A percentile compares a stretch with the other conserved stretches of the same genome.
These are phyloP conservation scores for Solanum medicagineum DNA, from an alignment of 257 asterid genomes.

Conservation along the genomic window DNA sequence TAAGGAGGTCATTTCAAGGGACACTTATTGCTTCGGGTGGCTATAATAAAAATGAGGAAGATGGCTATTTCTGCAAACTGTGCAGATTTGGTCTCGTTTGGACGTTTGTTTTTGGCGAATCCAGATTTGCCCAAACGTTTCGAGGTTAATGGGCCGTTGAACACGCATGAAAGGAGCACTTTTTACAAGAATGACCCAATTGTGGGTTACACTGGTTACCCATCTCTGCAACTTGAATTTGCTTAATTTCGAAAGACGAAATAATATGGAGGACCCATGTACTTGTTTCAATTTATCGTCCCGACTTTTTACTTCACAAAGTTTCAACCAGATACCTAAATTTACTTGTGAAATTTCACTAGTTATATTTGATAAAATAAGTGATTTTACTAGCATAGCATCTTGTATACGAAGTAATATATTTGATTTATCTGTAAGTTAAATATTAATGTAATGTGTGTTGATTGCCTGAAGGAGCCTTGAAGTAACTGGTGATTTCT, in stretches of 20 bases:
- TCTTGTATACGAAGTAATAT: no score
- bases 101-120: conserved; percentile 38
- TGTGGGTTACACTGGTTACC: conserved; percentile 66
- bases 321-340: no score
- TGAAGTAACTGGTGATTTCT: no score
- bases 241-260: background rate
- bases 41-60: background rate
- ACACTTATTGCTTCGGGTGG: conserved; percentile 24
- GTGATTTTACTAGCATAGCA: no score
- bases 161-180: conserved; percentile 35
- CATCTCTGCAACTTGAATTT: conserved; percentile 28
- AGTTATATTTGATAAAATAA: no score
- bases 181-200: conserved; percentile 53
- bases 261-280: background rate
- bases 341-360: no score
- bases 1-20: conserved; percentile 29
- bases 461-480: no score
- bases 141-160: conserved; percentile 38
- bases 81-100: background rate
- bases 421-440: no score
- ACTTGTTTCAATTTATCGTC: background rate
- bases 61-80: background rate
- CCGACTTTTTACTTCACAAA: no score
- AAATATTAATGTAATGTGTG: no score
- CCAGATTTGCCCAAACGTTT: conserved; percentile 47